Percentiles rank a stretch among this genome's conserved stretches.
Conservation (phyloP, 768 basidiomycete genomes). For the Russula abietina region DNA sequence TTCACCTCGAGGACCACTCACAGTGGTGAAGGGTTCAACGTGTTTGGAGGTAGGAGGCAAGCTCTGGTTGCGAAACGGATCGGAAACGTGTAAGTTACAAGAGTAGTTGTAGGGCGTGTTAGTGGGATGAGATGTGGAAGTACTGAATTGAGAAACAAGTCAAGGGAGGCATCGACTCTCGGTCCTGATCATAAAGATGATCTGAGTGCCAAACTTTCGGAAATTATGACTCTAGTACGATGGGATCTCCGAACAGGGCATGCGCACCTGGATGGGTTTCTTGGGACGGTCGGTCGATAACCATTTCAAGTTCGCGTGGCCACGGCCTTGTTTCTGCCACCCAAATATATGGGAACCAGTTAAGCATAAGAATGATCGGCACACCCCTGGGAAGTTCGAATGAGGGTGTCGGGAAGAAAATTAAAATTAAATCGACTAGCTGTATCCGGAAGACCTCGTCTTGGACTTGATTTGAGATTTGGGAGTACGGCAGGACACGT, state of each 20-base stretch:
- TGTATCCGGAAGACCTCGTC: slow-evolving; percentile 2
- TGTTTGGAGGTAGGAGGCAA: slow-evolving; percentile 1
- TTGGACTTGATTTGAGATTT: neutral
- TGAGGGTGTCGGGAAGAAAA: neutral
- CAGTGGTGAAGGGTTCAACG: slow-evolving; percentile 16
- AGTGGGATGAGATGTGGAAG: neutral
- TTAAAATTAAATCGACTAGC: neutral
- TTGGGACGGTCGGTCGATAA: neutral
- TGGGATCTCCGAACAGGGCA: slow-evolving; percentile 13
- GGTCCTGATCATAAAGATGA: slow-evolving; percentile 4
- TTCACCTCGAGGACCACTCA: neutral
- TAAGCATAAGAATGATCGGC: slow-evolving; percentile 14
- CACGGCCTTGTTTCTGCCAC: slow-evolving; percentile 18
- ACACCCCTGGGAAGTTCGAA: slow-evolving; percentile 12
- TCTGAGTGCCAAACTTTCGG: slow-evolving; percentile 12
- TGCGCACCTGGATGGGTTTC: slow-evolving; percentile 18
- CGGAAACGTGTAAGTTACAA: slow-evolving; percentile 15
- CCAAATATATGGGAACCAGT: neutral
- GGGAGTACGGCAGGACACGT: neutral
- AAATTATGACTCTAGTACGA: slow-evolving; percentile 13
- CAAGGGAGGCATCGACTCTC: neutral
- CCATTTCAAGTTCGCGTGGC: slow-evolving; percentile 7
- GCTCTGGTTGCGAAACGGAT: neutral
- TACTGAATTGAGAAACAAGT: neutral
- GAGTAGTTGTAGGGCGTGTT: slow-evolving; percentile 3